Percentiles rank a stretch among this genome's conserved stretches.
phyloP scores from a whole-genome alignment of 768 basidiomycete genomes.

The Suillus brevipes region DNA sequence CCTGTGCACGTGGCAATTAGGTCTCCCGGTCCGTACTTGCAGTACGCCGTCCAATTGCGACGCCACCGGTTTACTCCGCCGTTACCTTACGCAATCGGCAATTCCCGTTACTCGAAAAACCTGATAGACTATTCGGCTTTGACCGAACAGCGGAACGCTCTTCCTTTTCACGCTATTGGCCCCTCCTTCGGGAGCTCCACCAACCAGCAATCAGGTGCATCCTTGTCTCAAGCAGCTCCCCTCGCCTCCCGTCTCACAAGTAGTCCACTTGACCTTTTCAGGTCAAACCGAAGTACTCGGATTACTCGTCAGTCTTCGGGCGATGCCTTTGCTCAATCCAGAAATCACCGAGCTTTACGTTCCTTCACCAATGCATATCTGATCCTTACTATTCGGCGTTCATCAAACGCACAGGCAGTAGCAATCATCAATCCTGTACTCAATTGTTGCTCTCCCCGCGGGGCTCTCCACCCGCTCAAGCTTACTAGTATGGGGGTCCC shows the following conservation, averaged over 20 bases:
- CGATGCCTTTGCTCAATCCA: neutral
- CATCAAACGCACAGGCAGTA: neutral
- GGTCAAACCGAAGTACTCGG: neutral
- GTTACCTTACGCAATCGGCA: constrained; percentile 6
- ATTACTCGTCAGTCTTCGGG: neutral
- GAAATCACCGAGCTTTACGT: neutral
- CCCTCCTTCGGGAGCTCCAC: neutral
- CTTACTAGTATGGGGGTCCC: neutral
- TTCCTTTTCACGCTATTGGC: neutral
- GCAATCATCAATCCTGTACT: neutral
- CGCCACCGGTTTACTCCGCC: constrained; percentile 33
- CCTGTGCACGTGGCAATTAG: constrained; percentile 15
- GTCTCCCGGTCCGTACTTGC: neutral
- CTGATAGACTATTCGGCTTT: constrained; percentile 13
- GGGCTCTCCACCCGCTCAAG: neutral
- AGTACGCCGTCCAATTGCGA: constrained; percentile 7
- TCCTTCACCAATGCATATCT: neutral
- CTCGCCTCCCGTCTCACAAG: too few relatives aligned
- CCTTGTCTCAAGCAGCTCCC: too few relatives aligned
- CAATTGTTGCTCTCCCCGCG: constrained; percentile 4
- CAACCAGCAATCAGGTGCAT: neutral
- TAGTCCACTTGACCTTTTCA: too few relatives aligned
- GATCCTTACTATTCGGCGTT: constrained; percentile 2
- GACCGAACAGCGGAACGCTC: constrained; percentile 2
- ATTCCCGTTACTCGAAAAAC: neutral